Percentiles rank a stretch among this genome's conserved stretches.
Evolutionary conservation across 345 rosid genomes (phyloP).

Genomic region (Clarkia xantiana): DNA sequence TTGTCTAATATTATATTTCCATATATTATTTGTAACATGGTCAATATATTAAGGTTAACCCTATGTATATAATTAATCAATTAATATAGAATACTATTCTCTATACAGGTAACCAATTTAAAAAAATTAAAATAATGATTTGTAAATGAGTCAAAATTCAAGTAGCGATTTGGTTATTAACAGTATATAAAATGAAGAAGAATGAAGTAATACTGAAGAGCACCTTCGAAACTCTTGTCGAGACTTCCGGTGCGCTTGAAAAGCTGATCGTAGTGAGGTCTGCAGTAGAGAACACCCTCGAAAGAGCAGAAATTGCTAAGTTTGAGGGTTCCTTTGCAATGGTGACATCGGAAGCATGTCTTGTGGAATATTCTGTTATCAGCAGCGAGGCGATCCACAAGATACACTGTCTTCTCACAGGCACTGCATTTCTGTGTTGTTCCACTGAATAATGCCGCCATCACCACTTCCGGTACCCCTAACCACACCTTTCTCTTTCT

Average conservation of each 20-base stretch:
- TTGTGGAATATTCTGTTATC: conserved; percentile 32
- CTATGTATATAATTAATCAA: too few species aligned
- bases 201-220: too few species aligned
- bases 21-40: too few species aligned
- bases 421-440: conserved; percentile 41
- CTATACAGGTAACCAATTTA: too few species aligned
- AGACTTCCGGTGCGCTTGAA: conserved; percentile 95
- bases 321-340: conserved; percentile 47
- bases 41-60: too few species aligned
- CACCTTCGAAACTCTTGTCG: conserved; percentile 88
- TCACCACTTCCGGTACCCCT: conserved; percentile 1
- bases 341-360: conserved; percentile 43
- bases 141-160: too few species aligned
- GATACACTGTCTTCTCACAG: conserved; percentile 38
- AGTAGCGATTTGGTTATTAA: too few species aligned
- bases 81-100: too few species aligned
- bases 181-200: too few species aligned
- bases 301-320: conserved; percentile 88
- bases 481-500: too few species aligned
- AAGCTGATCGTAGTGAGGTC: conserved; percentile 89
- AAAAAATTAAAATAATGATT: too few species aligned
- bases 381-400: conserved; percentile 36
- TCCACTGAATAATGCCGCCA: conserved; percentile 34
- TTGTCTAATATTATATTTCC: too few species aligned
- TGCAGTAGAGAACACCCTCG: conserved; percentile 89